A percentile compares a stretch with the other conserved stretches of the same genome.
Conservation (phyloP, 805 yeast species). For the Nakazawaea wyomingensis region DNA sequence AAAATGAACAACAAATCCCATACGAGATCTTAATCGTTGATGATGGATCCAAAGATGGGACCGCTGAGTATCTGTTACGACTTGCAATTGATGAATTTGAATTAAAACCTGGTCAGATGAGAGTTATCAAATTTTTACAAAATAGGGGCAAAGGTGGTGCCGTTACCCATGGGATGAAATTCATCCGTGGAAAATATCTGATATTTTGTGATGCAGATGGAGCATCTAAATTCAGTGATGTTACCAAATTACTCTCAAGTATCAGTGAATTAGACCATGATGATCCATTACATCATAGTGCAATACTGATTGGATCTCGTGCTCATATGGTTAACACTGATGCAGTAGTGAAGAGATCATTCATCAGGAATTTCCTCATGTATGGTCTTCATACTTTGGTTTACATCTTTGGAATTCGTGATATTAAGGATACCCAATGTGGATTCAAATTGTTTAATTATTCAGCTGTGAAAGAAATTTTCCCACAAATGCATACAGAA, state of each 20-base stretch:
- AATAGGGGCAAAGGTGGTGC: slow-evolving; percentile 98
- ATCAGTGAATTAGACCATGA: slow-evolving; percentile 26
- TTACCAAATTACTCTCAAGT: slow-evolving; percentile 42
- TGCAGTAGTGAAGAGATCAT: slow-evolving; percentile 92
- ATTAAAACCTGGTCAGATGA: slow-evolving; percentile 51
- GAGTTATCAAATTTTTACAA: slow-evolving; percentile 62
- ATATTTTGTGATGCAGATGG: slow-evolving; percentile 98
- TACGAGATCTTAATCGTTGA: slow-evolving; percentile 86
- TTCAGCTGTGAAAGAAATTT: slow-evolving; percentile 56
- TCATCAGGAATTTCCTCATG: slow-evolving; percentile 87
- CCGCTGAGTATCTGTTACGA: slow-evolving; percentile 65
- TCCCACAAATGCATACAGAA: slow-evolving; percentile 92
- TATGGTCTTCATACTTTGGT: slow-evolving; percentile 85
- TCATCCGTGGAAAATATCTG: slow-evolving; percentile 63
- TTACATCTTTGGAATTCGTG: slow-evolving; percentile 81
- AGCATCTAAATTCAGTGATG: slow-evolving; percentile 77
- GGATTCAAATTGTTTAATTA: slow-evolving; percentile 91
- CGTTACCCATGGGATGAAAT: slow-evolving; percentile 85
- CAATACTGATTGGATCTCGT: slow-evolving; percentile 83
- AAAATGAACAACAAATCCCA: slow-evolving; percentile 24
- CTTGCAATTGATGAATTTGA: slow-evolving; percentile 48
- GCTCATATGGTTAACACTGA: slow-evolving; percentile 96
- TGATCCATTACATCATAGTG: slow-evolving; percentile 32
- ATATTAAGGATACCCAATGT: slow-evolving; percentile 91
- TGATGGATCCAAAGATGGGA: slow-evolving; percentile 85